Conservation (phyloP, 345 rosid species). For the Arabis alpina region DNA sequence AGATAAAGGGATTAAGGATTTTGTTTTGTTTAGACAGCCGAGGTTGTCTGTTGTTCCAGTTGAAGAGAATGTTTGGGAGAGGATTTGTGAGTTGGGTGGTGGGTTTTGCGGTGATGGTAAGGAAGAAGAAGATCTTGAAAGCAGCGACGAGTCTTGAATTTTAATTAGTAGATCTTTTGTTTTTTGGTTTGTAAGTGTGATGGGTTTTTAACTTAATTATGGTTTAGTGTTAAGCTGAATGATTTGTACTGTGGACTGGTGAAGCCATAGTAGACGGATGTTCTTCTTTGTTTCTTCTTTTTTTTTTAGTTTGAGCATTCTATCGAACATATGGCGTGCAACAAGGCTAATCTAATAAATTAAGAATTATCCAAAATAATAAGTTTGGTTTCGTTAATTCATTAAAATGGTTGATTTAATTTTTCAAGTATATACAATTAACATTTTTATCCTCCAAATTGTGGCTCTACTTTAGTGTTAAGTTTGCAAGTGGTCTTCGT, state of each 20-base stretch:
- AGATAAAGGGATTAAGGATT: slow-evolving; percentile 62
- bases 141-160: slow-evolving; percentile 32
- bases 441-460: too few species aligned
- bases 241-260: background rate
- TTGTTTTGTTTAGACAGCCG: slow-evolving; percentile 78
- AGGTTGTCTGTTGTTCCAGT: slow-evolving; percentile 90
- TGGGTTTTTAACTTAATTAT: background rate
- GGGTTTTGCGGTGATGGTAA: slow-evolving; percentile 84
- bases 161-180: too few species aligned
- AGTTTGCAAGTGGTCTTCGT: too few species aligned
- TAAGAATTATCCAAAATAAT: too few species aligned
- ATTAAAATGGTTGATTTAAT: too few species aligned
- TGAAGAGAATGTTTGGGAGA: slow-evolving; percentile 57
- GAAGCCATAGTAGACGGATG: background rate
- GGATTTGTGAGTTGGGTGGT: slow-evolving; percentile 75
- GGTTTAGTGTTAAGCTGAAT: background rate
- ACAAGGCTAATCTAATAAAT: background rate
- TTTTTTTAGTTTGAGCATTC: slow-evolving; percentile 3
- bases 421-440: too few species aligned
- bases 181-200: too few species aligned
- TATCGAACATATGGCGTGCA: slow-evolving; percentile 30
- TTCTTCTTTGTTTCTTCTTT: background rate
- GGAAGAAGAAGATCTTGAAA: slow-evolving; percentile 33
- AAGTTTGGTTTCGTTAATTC: too few species aligned
- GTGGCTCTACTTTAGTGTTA: too few species aligned